Evolutionary conservation across 1,284 basidiomycete genomes (phyloP).

Genomic region (Spongiforma sp.): DNA sequence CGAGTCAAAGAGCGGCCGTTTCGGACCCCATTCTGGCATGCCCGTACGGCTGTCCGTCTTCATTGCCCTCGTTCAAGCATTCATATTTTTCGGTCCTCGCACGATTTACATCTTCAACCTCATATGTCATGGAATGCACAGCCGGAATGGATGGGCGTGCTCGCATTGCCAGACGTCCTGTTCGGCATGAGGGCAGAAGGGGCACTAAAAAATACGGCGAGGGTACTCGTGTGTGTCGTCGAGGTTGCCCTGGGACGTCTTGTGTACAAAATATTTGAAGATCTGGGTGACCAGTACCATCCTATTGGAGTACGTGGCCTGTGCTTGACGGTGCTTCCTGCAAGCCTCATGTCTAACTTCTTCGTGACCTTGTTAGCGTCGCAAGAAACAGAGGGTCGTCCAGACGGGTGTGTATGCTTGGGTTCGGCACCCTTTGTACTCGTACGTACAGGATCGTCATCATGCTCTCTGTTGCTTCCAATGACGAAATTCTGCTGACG

Average conservation of each 20-base stretch:
- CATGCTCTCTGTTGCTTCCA: not conserved
- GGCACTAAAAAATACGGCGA: not conserved
- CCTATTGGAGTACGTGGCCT: constrained; percentile 18
- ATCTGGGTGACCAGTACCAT: constrained; percentile 22
- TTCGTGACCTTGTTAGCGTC: constrained; percentile 27
- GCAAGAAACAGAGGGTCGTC: constrained; percentile 31
- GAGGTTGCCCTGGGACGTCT: not conserved
- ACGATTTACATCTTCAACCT: constrained; percentile 23
- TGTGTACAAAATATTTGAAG: constrained; percentile 2
- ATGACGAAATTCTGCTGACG: not conserved
- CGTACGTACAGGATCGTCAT: constrained; percentile 19
- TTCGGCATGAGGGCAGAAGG: not conserved
- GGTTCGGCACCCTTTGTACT: constrained; percentile 38
- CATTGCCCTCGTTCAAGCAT: constrained; percentile 22
- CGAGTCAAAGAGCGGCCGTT: constrained; percentile 23
- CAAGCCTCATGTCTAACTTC: not conserved
- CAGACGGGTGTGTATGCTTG: constrained; percentile 27
- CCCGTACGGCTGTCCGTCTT: constrained; percentile 14
- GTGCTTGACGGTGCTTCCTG: not conserved
- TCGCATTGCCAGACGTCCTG: constrained; percentile 5
- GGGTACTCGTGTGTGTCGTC: constrained; percentile 19
- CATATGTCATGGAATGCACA: constrained; percentile 23
- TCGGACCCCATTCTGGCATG: constrained; percentile 20
- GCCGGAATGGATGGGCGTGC: constrained; percentile 29
- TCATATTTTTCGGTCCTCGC: constrained; percentile 5